Evolutionary conservation across 306 rosid genomes (phyloP).

Genomic region (Urtica urens): DNA sequence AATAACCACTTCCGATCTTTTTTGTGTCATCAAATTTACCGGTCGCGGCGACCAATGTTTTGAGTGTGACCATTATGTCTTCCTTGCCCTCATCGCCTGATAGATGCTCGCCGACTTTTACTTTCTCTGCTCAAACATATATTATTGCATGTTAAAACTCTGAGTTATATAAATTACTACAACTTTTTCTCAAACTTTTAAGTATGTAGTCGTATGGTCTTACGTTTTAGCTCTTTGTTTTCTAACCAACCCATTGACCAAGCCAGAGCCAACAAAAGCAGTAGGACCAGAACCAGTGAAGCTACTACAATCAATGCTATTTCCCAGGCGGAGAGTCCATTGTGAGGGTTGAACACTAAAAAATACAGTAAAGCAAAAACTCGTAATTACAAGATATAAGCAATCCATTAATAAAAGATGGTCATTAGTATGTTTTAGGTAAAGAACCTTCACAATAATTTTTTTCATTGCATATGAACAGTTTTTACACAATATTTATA

Average conservation of each 20-base stretch:
- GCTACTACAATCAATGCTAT: not conserved
- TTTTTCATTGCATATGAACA: too few relatives aligned
- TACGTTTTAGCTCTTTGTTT: not conserved
- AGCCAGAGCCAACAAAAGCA: conserved; percentile 7
- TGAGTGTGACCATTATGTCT: not conserved
- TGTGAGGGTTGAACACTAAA: not conserved
- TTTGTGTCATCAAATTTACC: not conserved
- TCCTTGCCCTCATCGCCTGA: not conserved
- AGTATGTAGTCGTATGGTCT: too few relatives aligned
- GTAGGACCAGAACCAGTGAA: not conserved
- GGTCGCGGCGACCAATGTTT: not conserved
- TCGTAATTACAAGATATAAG: too few relatives aligned
- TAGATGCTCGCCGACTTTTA: not conserved
- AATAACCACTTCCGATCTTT: conserved; percentile 1
- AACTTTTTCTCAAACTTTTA: too few relatives aligned
- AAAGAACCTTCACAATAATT: too few relatives aligned
- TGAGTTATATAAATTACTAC: too few relatives aligned
- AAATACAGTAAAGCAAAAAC: too few relatives aligned
- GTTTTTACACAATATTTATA: too few relatives aligned
- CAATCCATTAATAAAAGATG: too few relatives aligned
- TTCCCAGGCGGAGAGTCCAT: not conserved
- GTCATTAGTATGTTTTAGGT: too few relatives aligned
- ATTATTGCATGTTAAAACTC: too few relatives aligned
- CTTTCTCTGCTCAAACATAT: not conserved
- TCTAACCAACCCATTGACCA: conserved; percentile 1